Evolutionary conservation across 352 stramenopile genomes (phyloP), one percentile per base, ranked within the genome.

Genomic region (Globisporangium spiculum): DNA sequence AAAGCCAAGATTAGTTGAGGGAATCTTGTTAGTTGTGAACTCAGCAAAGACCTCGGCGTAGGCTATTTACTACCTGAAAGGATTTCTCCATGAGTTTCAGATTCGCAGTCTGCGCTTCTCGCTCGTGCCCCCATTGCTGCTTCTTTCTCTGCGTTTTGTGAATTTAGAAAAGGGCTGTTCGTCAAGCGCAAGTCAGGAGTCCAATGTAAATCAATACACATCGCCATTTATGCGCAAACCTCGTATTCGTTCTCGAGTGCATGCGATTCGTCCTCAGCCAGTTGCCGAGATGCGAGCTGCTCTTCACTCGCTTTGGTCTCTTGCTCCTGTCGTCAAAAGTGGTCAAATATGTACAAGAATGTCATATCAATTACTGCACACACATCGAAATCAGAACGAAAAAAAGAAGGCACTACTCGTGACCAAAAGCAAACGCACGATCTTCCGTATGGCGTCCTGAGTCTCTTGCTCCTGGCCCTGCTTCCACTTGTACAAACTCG

Each of bases 401-500:
- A 41, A 41, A 44, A 30, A 30, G 27, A 6, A 5, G 36, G 36
- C 36, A 44, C 12, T 18, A 62, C 32, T n/a, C 26, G 53, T 32
- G 41, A 24, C 10, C 2, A 3, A 32, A 38, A 24, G 55, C 7
- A 4, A 50, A 48, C 69, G 57, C 67, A 88, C 79, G 57, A 84
- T 63, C 63, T 76, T 56, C 16, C 50, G 38, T 14, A 82, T 65
- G 2, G 68, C 73, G 57, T 71, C 53, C 9, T 78, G 69, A 0
- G 67, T 81, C 41, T 66, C 48, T 3, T 72, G 53, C n/a, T 78
- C 34, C 14, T 83, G 77, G 1, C 52, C 6, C 5, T 77, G 46
- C 69, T 77, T 85, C 81, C 81, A 90, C 7, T 59, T 38, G 41
- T 65, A 61, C 9, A 90, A 60, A 8, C 76, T 63, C 9, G 76